Evolutionary conservation across 1,139 yeast species (phyloP).

Genomic region (Blastobotrys malaysiensis): DNA sequence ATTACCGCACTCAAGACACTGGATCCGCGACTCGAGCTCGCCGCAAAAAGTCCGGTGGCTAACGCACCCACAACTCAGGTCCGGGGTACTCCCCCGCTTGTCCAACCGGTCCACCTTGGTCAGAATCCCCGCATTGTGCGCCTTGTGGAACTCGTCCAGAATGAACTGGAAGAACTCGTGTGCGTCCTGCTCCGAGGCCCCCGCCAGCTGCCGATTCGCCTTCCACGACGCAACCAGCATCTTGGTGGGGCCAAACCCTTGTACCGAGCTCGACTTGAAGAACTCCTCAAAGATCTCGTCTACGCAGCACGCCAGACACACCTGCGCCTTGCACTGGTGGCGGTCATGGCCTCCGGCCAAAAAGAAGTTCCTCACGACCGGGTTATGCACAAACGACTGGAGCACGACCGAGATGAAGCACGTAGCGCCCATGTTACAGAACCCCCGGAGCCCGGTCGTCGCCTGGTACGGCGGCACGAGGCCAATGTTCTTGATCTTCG

Average conservation of each 20-base stretch:
- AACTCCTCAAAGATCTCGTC: constrained; percentile 68
- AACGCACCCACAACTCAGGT: constrained; percentile 58
- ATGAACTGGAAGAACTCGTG: constrained; percentile 95
- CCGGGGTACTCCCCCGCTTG: constrained; percentile 11
- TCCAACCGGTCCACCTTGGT: constrained; percentile 11
- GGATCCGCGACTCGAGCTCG: constrained; percentile 64
- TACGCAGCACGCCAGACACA: constrained; percentile 78
- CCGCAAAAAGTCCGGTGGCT: constrained; percentile 80
- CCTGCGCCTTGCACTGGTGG: constrained; percentile 23
- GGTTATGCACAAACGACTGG: constrained; percentile 85
- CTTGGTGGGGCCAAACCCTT: constrained; percentile 71
- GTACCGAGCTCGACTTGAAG: constrained; percentile 47
- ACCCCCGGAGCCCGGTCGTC: constrained; percentile 73
- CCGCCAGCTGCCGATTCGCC: constrained; percentile 77
- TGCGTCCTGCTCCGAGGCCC: constrained; percentile 95
- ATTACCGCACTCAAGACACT: constrained; percentile 63
- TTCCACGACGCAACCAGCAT: constrained; percentile 79
- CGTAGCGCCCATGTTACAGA: constrained; percentile 91
- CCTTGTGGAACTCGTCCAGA: constrained; percentile 69
- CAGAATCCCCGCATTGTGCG: constrained; percentile 17
- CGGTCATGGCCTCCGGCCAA: constrained; percentile 59
- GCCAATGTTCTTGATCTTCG: constrained; percentile 11
- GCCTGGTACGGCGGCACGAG: constrained; percentile 54
- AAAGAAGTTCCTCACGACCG: constrained; percentile 70
- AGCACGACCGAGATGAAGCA: constrained; percentile 91